Conservation (phyloP, 2,329 filamentous ascomycete genomes). For the Colletotrichum gigasporum region DNA sequence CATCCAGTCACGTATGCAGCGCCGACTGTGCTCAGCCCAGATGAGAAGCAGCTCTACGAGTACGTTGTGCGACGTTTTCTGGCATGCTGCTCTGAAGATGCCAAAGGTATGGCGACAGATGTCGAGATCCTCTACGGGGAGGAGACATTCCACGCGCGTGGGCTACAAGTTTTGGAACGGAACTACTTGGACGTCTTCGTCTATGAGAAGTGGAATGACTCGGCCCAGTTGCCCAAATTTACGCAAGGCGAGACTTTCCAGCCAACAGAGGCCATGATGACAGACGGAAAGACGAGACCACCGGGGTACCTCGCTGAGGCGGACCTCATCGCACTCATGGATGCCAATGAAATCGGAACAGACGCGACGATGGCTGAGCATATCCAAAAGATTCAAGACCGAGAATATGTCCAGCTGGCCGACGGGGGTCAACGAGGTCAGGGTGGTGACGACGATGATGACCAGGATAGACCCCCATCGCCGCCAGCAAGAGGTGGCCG, state of each 20-base stretch:
- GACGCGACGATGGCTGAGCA: slow-evolving; percentile 99
- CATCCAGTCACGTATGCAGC: slow-evolving; percentile 91
- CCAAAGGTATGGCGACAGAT: slow-evolving; percentile 85
- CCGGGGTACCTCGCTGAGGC: slow-evolving; percentile 93
- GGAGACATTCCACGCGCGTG: slow-evolving; percentile 84
- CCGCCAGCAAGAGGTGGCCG: slow-evolving; percentile 50
- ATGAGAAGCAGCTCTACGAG: slow-evolving; percentile 86
- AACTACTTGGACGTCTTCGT: slow-evolving; percentile 97
- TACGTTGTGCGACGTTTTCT: slow-evolving; percentile 92
- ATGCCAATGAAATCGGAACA: slow-evolving; percentile 97
- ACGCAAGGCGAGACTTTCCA: slow-evolving; percentile 83
- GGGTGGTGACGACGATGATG: slow-evolving; percentile 50
- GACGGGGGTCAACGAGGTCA: slow-evolving; percentile 52
- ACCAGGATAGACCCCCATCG: slow-evolving; percentile 46
- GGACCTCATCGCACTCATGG: slow-evolving; percentile 95
- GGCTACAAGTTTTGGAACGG: slow-evolving; percentile 83
- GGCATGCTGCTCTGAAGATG: slow-evolving; percentile 95
- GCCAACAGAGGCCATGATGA: slow-evolving; percentile 88
- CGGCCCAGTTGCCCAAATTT: slow-evolving; percentile 82
- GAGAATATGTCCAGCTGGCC: slow-evolving; percentile 81
- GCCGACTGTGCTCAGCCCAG: slow-evolving; percentile 67
- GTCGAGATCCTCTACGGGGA: slow-evolving; percentile 86
- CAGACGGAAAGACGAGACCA: slow-evolving; percentile 87
- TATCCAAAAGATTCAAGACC: slow-evolving; percentile 92
- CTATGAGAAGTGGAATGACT: slow-evolving; percentile 96